phyloP scores from a whole-genome alignment of 192 early-diverging fungal species.

The Dimargaris verticillata region DNA sequence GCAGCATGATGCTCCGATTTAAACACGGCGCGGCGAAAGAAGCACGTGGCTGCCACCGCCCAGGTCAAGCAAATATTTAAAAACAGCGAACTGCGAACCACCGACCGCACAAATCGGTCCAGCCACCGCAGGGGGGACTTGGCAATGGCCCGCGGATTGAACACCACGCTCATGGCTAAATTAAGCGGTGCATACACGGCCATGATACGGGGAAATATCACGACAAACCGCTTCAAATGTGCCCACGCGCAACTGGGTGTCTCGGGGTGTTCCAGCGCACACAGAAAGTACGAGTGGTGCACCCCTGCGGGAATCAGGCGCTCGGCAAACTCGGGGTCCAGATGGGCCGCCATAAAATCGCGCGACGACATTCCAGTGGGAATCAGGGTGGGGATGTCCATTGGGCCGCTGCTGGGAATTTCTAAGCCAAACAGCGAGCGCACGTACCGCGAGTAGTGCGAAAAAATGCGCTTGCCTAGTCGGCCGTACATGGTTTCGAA shows the following conservation, averaged over 20 bases:
- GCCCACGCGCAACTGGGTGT: conserved; percentile 29
- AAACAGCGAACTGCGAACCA: conserved; percentile 39
- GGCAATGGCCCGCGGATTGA: conserved; percentile 30
- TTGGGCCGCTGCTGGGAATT: background rate
- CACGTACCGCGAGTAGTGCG: conserved; percentile 13
- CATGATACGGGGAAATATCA: conserved; percentile 33
- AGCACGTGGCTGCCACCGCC: conserved; percentile 35
- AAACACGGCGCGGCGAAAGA: conserved; percentile 23
- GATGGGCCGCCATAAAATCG: conserved; percentile 31
- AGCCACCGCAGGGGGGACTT: conserved; percentile 34
- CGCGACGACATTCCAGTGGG: conserved; percentile 32
- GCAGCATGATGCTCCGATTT: conserved; percentile 27
- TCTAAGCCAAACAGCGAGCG: background rate
- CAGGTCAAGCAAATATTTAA: conserved; percentile 32
- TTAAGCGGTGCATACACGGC: conserved; percentile 49
- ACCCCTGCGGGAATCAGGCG: conserved; percentile 22
- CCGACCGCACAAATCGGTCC: conserved; percentile 32
- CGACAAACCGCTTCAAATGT: conserved; percentile 21
- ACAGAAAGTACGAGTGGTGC: conserved; percentile 35
- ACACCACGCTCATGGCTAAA: conserved; percentile 24
- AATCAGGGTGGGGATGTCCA: conserved; percentile 14
- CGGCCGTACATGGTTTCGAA: conserved; percentile 18
- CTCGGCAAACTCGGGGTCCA: conserved; percentile 33
- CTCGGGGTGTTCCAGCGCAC: conserved; percentile 43
- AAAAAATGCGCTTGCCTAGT: conserved; percentile 10